Base-by-base conservation (phyloP, 768 basidiomycete genomes). In the Baorangia bicolor region DNA sequence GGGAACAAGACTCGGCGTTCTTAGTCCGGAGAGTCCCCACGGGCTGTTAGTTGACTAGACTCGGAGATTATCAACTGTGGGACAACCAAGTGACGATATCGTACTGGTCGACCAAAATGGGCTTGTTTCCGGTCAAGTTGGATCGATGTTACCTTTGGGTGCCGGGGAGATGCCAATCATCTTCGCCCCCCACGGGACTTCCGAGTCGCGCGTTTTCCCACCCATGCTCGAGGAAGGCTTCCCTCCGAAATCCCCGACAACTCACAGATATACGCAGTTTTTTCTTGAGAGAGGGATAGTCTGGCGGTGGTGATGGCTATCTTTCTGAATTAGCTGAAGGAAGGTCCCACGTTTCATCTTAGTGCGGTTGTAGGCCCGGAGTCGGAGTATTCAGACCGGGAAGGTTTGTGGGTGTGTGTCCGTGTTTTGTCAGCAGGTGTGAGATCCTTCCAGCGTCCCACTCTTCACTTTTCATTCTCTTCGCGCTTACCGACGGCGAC, bases 391-490 rank as follows among this genome's bases (percentile, higher is more conserved):
- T n/a, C n/a, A n/a, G n/a, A n/a, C n/a, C 18, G 18, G 18, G 16
- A 9, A 47, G 52, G 28, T 59, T 54, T 59, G 60, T 25, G 12
- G 25, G 5, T 64, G 63, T 65, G 37, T 67, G 65, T 55, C 34
- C 43, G 8, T 65, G 49, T 65, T 67, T 65, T 51, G 64, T 23
- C 47, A 13, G n/a, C 33, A 12, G 37, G 33, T 41, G 40, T 33
- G 44, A 40, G 41, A 51, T 51, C 30, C 1, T 37, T 38, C 20
- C 42, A 23, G 45, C 11, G 42, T 16, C 14, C 9, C 39, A 14
- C 14, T 8, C 18, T 18, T 10, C 18, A 0, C 40, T 25, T 35
- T 63, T 50, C 31, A 6, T 44, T 42, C 23, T 48, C 30, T 55
- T 42, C 14, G 23, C 42, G 23, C 34, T 56, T 49, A 21, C 31